Percentiles rank a stretch among this genome's conserved stretches.
phyloP scores from a whole-genome alignment of 2,329 filamentous ascomycete species.

The Hypoxylon rubiginosum region DNA sequence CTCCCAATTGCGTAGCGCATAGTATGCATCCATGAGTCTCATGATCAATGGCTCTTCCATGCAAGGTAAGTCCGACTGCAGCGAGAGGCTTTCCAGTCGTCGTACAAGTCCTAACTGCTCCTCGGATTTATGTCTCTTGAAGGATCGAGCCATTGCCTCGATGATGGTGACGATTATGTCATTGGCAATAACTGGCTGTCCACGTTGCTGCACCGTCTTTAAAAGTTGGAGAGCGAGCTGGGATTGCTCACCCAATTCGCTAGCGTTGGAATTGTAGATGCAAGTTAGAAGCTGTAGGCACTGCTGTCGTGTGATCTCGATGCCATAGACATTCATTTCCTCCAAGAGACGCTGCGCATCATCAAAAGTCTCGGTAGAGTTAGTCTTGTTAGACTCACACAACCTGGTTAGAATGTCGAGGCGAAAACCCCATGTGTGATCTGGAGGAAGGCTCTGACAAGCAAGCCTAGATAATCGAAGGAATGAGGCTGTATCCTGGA shows the following conservation, averaged over 20 bases:
- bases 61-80: conserved; percentile 55
- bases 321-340: conserved; percentile 57
- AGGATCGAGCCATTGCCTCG: conserved; percentile 54
- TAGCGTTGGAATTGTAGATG: conserved; percentile 52
- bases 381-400: conserved; percentile 33
- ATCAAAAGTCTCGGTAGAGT: conserved; percentile 37
- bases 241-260: conserved; percentile 48
- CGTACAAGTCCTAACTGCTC: conserved; percentile 53
- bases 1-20: conserved; percentile 63
- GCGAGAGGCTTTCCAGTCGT: conserved; percentile 62
- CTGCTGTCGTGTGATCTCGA: conserved; percentile 53
- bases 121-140: conserved; percentile 53
- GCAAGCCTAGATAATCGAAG: conserved; percentile 46
- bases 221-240: conserved; percentile 60
- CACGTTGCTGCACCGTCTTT: conserved; percentile 61
- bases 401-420: conserved; percentile 50
- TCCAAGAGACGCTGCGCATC: conserved; percentile 50
- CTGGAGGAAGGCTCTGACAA: conserved; percentile 48
- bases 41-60: conserved; percentile 55
- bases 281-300: conserved; percentile 56
- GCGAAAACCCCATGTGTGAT: conserved; percentile 54
- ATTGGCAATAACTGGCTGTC: conserved; percentile 58
- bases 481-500: conserved; percentile 32
- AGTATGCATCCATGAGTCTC: conserved; percentile 62
- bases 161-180: conserved; percentile 65